These are phyloP conservation scores for Umbilicaria muhlenbergii DNA, from an alignment of 495 filamentous ascomycete species.

Conservation along the genomic window DNA sequence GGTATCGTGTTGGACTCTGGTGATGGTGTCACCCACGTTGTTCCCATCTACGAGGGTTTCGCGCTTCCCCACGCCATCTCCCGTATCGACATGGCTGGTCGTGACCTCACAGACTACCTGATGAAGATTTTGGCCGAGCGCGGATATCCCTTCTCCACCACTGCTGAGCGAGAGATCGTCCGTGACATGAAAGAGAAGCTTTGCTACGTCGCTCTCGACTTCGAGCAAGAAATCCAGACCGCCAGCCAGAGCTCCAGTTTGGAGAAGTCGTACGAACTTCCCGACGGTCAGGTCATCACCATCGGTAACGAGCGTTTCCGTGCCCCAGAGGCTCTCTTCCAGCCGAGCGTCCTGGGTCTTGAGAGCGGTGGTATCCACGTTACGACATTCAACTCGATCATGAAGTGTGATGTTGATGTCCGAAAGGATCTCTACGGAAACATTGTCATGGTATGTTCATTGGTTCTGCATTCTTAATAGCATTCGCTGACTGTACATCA, in stretches of 20 bases:
- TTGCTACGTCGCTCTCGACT: slow-evolving; percentile 98
- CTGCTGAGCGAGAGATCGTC: slow-evolving; percentile 99
- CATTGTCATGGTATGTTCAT: slow-evolving; percentile 86
- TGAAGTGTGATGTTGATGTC: slow-evolving; percentile 99
- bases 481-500: slow-evolving; percentile 7
- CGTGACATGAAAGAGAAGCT: slow-evolving; percentile 99
- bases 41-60: slow-evolving; percentile 99
- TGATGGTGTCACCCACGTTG: slow-evolving; percentile 99
- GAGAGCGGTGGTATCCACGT: slow-evolving; percentile 98
- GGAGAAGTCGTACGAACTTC: slow-evolving; percentile 99
- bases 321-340: slow-evolving; percentile 98
- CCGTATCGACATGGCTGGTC: slow-evolving; percentile 98
- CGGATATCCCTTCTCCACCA: slow-evolving; percentile 98
- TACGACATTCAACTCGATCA: slow-evolving; percentile 99
- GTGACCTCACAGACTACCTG: slow-evolving; percentile 98
- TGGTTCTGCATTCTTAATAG: background rate
- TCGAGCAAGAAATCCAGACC: slow-evolving; percentile 99
- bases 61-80: slow-evolving; percentile 98
- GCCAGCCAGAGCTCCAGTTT: slow-evolving; percentile 94
- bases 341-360: slow-evolving; percentile 93
- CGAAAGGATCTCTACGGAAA: slow-evolving; percentile 99
- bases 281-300: slow-evolving; percentile 98
- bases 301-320: slow-evolving; percentile 99
- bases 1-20: slow-evolving; percentile 99
- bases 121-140: slow-evolving; percentile 99